These are phyloP conservation scores for Schwanniomyces occidentalis DNA, from an alignment of 805 yeast species.

Conservation along the genomic window DNA sequence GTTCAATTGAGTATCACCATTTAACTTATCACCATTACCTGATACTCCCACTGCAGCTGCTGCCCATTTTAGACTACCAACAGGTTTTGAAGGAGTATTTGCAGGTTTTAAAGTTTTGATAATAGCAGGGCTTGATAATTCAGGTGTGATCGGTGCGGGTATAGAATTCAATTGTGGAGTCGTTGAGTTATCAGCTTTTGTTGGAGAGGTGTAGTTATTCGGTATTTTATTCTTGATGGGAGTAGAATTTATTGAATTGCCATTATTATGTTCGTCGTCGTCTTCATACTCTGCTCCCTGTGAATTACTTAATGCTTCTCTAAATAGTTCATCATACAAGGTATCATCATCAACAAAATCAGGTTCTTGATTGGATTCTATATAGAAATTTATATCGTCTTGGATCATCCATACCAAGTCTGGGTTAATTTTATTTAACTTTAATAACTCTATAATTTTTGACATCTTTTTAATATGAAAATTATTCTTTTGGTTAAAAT, in stretches of 20 bases:
- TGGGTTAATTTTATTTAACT: constrained; percentile 26
- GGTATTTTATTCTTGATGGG: neutral
- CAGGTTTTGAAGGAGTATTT: constrained; percentile 51
- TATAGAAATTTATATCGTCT: constrained; percentile 39
- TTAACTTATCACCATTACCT: neutral
- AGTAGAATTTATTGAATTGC: neutral
- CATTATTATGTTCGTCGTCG: neutral
- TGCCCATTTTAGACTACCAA: constrained; percentile 57
- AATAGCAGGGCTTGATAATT: constrained; percentile 38
- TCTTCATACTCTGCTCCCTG: constrained; percentile 2
- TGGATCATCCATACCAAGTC: constrained; percentile 34
- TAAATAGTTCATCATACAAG: constrained; percentile 43
- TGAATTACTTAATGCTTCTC: constrained; percentile 16
- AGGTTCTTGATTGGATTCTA: constrained; percentile 40
- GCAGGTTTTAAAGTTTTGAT: constrained; percentile 54
- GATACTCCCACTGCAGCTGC: constrained; percentile 42
- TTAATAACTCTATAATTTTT: constrained; percentile 29
- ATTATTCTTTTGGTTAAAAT: constrained; percentile 28
- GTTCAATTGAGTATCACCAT: neutral
- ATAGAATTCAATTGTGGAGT: constrained; percentile 7
- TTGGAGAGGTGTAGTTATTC: constrained; percentile 4
- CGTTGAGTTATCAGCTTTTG: neutral
- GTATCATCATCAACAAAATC: constrained; percentile 38
- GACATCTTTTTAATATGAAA: constrained; percentile 40
- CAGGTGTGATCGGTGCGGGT: constrained; percentile 21